These are phyloP conservation scores for Quambalaria eucalypti DNA, from an alignment of 1,284 basidiomycete genomes.

Conservation along the genomic window DNA sequence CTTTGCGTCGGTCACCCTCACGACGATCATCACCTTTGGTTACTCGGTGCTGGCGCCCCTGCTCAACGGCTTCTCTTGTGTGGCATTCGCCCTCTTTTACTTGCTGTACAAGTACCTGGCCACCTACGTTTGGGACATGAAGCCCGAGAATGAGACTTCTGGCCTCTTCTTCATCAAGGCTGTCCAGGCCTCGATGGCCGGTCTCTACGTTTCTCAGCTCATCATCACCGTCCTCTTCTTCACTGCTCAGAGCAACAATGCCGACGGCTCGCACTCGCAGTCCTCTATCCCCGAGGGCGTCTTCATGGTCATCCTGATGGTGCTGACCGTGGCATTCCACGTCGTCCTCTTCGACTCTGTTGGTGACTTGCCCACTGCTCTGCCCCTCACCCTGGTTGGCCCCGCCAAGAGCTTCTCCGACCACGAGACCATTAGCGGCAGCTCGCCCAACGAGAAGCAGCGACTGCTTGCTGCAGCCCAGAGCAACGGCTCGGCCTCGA, in stretches of 20 bases:
- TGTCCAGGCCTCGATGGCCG: constrained; percentile 85
- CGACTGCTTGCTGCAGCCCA: not conserved
- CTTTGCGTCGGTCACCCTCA: constrained; percentile 41
- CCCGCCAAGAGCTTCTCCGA: not conserved
- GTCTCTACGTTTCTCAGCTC: constrained; percentile 48
- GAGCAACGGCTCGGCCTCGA: not conserved
- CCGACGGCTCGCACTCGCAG: constrained; percentile 15
- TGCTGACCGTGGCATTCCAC: constrained; percentile 59
- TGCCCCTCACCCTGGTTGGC: constrained; percentile 28
- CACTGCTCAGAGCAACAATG: constrained; percentile 26
- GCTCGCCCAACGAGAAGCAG: constrained; percentile 22
- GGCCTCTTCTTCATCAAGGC: constrained; percentile 93
- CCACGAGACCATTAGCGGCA: not conserved
- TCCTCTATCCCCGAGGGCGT: constrained; percentile 49
- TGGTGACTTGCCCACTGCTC: constrained; percentile 25
- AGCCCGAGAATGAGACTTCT: constrained; percentile 69
- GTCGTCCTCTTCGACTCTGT: constrained; percentile 45
- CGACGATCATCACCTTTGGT: constrained; percentile 36
- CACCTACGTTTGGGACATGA: constrained; percentile 59
- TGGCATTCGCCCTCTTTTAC: constrained; percentile 76
- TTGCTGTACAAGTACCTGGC: constrained; percentile 54
- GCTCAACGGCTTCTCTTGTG: constrained; percentile 78
- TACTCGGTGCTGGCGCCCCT: constrained; percentile 90
- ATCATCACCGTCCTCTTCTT: constrained; percentile 43
- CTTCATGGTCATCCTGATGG: constrained; percentile 73